Conservation (phyloP, 2,329 filamentous ascomycete species). For the Chaetothyriales sp. region DNA sequence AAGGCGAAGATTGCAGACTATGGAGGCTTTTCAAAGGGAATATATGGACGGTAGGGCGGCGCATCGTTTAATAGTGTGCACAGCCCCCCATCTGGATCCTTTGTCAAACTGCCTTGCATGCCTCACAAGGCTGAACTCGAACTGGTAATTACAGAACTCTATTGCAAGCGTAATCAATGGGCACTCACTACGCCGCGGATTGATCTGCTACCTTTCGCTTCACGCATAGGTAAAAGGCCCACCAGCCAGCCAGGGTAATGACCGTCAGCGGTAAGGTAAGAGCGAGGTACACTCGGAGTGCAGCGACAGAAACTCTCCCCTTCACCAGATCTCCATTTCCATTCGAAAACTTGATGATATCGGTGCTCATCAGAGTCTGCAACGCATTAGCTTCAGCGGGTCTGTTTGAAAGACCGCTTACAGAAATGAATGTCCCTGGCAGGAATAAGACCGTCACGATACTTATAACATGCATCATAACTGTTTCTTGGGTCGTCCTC, state of each 20-base stretch:
- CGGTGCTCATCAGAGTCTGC: slow-evolving; percentile 29
- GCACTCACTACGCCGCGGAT: too few relatives aligned
- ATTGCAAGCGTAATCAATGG: too few relatives aligned
- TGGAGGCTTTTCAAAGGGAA: too few relatives aligned
- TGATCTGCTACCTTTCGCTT: slow-evolving; percentile 17
- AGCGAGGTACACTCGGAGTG: slow-evolving; percentile 23
- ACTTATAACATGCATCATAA: slow-evolving; percentile 25
- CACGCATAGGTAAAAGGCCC: slow-evolving; percentile 21
- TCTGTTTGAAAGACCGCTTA: not conserved
- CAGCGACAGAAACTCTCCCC: slow-evolving; percentile 13
- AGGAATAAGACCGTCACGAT: slow-evolving; percentile 25
- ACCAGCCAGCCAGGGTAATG: slow-evolving; percentile 25
- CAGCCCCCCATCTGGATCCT: too few relatives aligned
- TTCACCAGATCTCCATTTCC: not conserved
- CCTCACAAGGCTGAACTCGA: too few relatives aligned
- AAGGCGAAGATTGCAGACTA: too few relatives aligned
- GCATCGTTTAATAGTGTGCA: too few relatives aligned
- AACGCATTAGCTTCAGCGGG: not conserved
- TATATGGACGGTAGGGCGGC: too few relatives aligned
- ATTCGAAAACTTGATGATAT: slow-evolving; percentile 26
- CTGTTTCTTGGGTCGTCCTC: slow-evolving; percentile 21
- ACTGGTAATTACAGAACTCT: too few relatives aligned
- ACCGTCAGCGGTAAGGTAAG: slow-evolving; percentile 26
- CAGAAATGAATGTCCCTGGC: slow-evolving; percentile 26
- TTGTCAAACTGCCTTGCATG: too few relatives aligned